phyloP scores from a whole-genome alignment of 2,329 filamentous ascomycete species.

The Cordyceps farinosa region DNA sequence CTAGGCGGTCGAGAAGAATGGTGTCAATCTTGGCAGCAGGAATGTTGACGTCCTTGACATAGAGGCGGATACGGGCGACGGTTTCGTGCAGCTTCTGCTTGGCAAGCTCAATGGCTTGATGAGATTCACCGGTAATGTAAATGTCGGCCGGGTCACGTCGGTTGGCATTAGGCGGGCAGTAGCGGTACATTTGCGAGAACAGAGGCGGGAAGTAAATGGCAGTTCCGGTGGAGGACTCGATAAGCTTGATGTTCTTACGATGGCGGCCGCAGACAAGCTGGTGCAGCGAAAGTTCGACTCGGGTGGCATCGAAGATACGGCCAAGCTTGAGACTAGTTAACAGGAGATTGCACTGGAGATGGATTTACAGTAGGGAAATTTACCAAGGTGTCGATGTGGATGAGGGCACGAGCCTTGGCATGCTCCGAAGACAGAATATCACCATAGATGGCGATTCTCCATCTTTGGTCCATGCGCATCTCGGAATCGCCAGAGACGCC shows the following conservation, averaged over 20 bases:
- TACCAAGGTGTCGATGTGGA: conserved; percentile 96
- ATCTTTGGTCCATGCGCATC: conserved; percentile 82
- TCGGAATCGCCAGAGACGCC: conserved; percentile 73
- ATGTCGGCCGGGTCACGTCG: conserved; percentile 84
- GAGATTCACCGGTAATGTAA: conserved; percentile 87
- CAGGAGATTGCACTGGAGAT: conserved; percentile 18
- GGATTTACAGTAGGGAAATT: conserved; percentile 9
- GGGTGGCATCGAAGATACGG: conserved; percentile 72
- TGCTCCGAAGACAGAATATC: conserved; percentile 95
- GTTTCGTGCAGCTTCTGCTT: conserved; percentile 90
- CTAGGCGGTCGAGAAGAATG: conserved; percentile 82
- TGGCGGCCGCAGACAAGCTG: conserved; percentile 90
- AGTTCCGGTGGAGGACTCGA: conserved; percentile 91
- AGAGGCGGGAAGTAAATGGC: conserved; percentile 97
- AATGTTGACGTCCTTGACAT: conserved; percentile 88
- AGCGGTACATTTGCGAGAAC: conserved; percentile 88
- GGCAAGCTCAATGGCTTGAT: conserved; percentile 78
- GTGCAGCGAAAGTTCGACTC: conserved; percentile 82
- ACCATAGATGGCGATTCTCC: conserved; percentile 90
- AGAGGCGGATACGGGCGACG: conserved; percentile 74
- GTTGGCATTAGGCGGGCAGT: conserved; percentile 76
- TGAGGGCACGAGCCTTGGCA: conserved; percentile 91
- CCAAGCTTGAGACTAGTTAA: conserved; percentile 51
- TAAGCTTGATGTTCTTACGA: conserved; percentile 95
- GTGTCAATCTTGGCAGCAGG: conserved; percentile 92